These are phyloP conservation scores for Backusella psychrophila DNA, from an alignment of 192 early-diverging fungal species.

Conservation along the genomic window DNA sequence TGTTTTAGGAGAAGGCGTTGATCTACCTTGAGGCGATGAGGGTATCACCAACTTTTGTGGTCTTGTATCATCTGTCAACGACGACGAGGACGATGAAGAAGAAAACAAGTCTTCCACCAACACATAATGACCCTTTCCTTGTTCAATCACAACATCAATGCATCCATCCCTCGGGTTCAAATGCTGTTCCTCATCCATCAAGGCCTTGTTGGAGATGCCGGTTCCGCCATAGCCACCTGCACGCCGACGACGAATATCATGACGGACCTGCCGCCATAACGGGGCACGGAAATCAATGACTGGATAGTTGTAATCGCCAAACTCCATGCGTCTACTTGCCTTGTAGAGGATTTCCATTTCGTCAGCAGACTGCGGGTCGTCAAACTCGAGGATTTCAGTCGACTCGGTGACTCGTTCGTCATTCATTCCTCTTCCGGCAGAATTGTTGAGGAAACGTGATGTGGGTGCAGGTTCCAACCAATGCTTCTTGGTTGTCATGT, in stretches of 20 bases:
- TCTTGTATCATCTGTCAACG: neutral
- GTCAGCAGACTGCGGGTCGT: constrained; percentile 37
- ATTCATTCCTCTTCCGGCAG: constrained; percentile 18
- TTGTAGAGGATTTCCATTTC: constrained; percentile 43
- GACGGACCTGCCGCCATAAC: constrained; percentile 26
- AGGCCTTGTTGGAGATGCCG: neutral
- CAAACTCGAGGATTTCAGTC: constrained; percentile 28
- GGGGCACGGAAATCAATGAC: constrained; percentile 41
- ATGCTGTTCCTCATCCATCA: neutral
- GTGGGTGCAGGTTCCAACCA: constrained; percentile 47
- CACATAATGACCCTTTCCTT: constrained; percentile 20
- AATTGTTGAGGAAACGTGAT: constrained; percentile 11
- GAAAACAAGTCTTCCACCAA: constrained; percentile 5
- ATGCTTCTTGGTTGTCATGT: constrained; percentile 50
- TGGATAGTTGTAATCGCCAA: constrained; percentile 58
- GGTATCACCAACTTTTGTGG: neutral
- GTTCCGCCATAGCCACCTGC: constrained; percentile 14
- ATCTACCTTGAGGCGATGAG: neutral
- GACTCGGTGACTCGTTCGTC: constrained; percentile 10
- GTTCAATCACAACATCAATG: constrained; percentile 19
- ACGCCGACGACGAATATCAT: neutral
- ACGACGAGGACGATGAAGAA: neutral
- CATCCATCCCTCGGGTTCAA: constrained; percentile 14
- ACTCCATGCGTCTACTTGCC: constrained; percentile 39
- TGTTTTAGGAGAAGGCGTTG: neutral